Conservation (phyloP, 805 yeast genomes). For the Yarrowia osloensis region DNA sequence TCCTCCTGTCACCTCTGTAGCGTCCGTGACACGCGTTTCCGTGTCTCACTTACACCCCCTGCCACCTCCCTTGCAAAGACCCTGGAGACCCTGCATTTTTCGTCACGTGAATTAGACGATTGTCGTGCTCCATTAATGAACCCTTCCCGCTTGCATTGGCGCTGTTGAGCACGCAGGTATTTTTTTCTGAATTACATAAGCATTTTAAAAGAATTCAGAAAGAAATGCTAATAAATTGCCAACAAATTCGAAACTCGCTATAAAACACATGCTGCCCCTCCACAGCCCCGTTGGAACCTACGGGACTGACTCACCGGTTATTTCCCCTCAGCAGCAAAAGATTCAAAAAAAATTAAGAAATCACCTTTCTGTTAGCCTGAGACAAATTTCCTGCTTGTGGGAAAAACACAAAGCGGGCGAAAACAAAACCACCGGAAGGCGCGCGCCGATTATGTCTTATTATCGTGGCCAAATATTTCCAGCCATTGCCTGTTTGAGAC, state of each 20-base stretch:
- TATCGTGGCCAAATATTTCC: background rate
- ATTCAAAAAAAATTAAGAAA: too few species aligned
- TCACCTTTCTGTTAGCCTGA: too few species aligned
- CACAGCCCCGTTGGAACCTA: background rate
- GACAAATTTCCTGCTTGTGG: too few species aligned
- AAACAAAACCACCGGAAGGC: too few species aligned
- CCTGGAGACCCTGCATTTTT: constrained; percentile 10
- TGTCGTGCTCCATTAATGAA: background rate
- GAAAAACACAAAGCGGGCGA: too few species aligned
- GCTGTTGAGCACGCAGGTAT: background rate
- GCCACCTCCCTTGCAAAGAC: background rate
- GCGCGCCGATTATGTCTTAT: too few species aligned
- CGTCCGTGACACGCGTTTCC: background rate
- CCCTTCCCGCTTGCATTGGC: background rate
- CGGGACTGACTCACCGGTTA: too few species aligned
- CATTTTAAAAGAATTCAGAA: background rate
- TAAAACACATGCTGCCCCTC: background rate
- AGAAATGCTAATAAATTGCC: too few species aligned
- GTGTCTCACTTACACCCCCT: background rate
- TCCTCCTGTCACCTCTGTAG: background rate
- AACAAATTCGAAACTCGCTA: background rate
- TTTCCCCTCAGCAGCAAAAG: background rate
- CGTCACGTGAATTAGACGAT: background rate
- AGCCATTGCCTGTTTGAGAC: constrained; percentile 17
- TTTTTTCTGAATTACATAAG: background rate